Base-by-base conservation (phyloP, 768 basidiomycete species). In the Glaciozyma antarctica region DNA sequence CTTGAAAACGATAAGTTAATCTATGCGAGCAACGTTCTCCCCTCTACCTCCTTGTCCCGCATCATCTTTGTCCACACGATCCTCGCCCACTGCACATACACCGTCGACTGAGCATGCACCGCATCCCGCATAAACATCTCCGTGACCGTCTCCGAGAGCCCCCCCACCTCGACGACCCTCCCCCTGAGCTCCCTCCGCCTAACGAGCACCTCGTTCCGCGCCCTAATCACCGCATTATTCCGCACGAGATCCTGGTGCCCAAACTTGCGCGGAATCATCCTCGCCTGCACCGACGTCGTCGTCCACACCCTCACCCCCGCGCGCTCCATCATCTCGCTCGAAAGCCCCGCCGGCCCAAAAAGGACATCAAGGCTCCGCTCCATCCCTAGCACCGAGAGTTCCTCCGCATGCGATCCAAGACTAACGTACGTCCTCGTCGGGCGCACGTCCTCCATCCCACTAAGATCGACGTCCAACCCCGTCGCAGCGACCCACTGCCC, bases 221-320 rank as follows among this genome's bases (percentile, higher is more conserved):
- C 55, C 26, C 55, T 15, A 15, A 56, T 56, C 34, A 56, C n/a
- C 26, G 55, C 55, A 26, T 56, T 56, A 32, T 56, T 56, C n/a
- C 55, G 32, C 16, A 34, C 19, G 4, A 56, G 4, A 13, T 56
- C 55, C 28, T 56, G 55, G n/a, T 56, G 55, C 30, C 13, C 13
- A 22, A 56, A 56, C 55, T 56, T 56, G 41, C 30, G 55, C 34
- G 55, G 55, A 24, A 56, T 56, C 34, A 30, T 22, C 12, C n/a
- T 19, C 10, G 55, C 26, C 55, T 56, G 32, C 19, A 56, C 55
- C 22, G 32, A 56, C 21, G 55, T 56, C 28, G 55, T 56, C 30
- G 55, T 56, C 22, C 26, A 56, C 8, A 56, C 21, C 19, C 55
- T 19, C 55, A 34, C 19, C 9, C 32, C 32, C 5, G 41, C 55